Evolutionary conservation across 2,329 filamentous ascomycete species (phyloP), one percentile per base, ranked within the genome.

Genomic region (Exophiala bonariae): DNA sequence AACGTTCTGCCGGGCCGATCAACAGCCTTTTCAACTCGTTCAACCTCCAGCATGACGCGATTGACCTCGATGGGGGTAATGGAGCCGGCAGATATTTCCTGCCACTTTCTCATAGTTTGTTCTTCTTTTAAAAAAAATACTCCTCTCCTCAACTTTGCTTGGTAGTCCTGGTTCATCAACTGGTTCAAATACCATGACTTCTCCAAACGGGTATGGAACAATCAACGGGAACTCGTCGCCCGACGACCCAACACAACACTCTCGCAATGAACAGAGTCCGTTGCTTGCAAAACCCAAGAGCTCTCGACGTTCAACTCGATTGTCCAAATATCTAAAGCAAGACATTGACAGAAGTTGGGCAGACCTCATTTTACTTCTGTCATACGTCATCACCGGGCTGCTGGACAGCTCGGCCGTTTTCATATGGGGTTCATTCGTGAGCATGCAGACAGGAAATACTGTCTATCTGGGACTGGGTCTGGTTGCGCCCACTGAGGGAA

Each of bases 361-460:
- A 11, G 87, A 92, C 60, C 54, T 87, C 1, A 71, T 89, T 16
- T 74, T 92, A 31, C 71, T 92, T 3, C 70, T 81, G 20, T 89
- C 85, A 67, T 91, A 90, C 63, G 69, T 87, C 54, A 85, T 90
- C 62, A 91, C 87, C 0, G 87, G 87, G 3, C 72, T 92, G 9
- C 76, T 89, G 6, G 87, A 92, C 67, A 88, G 85, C 66, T 82
- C 85, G 2, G 82, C 86, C 2, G 85, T 87, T 37, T 85, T 83
- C 47, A 85, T 86, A 33, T 91, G 86, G 83, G 85, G 86, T 10
- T 84, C 84, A 2, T 92, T 92, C 59, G 86, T 89, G 32, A 87
- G 83, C 59, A 91, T 91, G 87, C 87, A 91, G 63, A 91, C 87
- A 23, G 86, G 86, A 80, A 92, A 92, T 66, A 90, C 87, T 4